Evolutionary conservation across 73 alveolate species (phyloP), one percentile per base, ranked within the genome.

Genomic region (Loxodes magnus): DNA sequence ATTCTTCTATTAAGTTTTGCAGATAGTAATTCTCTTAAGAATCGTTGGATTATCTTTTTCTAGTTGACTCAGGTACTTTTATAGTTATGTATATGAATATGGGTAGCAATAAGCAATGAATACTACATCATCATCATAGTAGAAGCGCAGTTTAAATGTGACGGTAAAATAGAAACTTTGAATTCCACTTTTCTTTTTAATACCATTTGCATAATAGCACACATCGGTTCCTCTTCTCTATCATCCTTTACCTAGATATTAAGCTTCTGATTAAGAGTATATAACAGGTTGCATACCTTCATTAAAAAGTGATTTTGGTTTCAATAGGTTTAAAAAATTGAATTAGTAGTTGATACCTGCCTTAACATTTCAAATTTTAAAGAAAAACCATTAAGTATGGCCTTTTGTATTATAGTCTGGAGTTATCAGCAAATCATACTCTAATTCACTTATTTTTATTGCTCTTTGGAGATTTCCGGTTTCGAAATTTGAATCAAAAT

Each of bases 361-460:
- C 34, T 64, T 64, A 3, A 73, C 63, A 36, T 75, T 83, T 2
- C 69, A 43, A 4, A 88, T 96, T 22, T 90, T 42, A 52, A 79
- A 88, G 64, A 57, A 84, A 66, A 67, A 88, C 95, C 96, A 89
- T 60, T 89, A 88, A 10, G 94, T 85, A 61, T 89, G 88, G 15
- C 98, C 98, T 53, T 71, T 57, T 3, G 98, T 89, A 51, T 89
- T 84, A 23, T 82, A 71, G 61, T 89, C 98, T 55, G 79, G 77
- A 50, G 79, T 83, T 28, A 89, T 51, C 37, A 71, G 51, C 41
- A 89, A 56, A 62, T 89, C 82, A 65, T 85, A 89, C 41, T 86
- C 93, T 54, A 48, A 53, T 43, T 88, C 94, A 42, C 43, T 26
- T 15, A 77, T 0, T 38, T 71, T 77, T 14, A 24, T 9, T 1